These are phyloP conservation scores for Yamadazyma paraphyllophila DNA, from an alignment of 805 yeast species.

Conservation along the genomic window DNA sequence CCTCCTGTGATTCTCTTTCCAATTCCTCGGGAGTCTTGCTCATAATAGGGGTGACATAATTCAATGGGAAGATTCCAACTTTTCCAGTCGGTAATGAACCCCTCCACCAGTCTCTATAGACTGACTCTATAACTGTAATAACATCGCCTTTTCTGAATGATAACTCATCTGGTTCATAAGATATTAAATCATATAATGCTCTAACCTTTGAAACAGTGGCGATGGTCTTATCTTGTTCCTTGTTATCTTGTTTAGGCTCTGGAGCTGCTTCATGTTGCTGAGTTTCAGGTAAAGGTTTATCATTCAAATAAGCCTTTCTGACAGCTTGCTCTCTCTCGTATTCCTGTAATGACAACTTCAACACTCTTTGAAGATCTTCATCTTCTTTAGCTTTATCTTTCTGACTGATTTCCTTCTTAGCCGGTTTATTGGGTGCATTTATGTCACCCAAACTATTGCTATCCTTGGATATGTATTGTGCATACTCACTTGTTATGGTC, in stretches of 20 bases:
- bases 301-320: slow-evolving; percentile 23
- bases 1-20: slow-evolving; percentile 47
- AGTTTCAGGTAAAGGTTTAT: slow-evolving; percentile 39
- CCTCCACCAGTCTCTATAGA: slow-evolving; percentile 93
- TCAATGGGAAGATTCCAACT: slow-evolving; percentile 87
- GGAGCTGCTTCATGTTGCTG: slow-evolving; percentile 13
- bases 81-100: slow-evolving; percentile 76
- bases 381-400: slow-evolving; percentile 57
- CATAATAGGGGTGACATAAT: slow-evolving; percentile 79
- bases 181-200: slow-evolving; percentile 78
- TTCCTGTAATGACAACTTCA: slow-evolving; percentile 71
- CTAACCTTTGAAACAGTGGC: slow-evolving; percentile 63
- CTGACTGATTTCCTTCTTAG: slow-evolving; percentile 46
- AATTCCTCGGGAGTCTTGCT: slow-evolving; percentile 64
- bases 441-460: neutral
- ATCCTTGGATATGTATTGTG: slow-evolving; percentile 24
- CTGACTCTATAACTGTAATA: slow-evolving; percentile 81
- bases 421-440: slow-evolving; percentile 55
- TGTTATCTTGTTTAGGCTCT: neutral
- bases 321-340: slow-evolving; percentile 41
- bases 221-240: slow-evolving; percentile 27
- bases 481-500: slow-evolving; percentile 42
- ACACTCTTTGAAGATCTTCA: slow-evolving; percentile 71
- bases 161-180: slow-evolving; percentile 82
- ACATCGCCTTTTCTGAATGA: slow-evolving; percentile 85